Conservation (phyloP, 805 yeast genomes). For the Sugiyamaella americana region DNA sequence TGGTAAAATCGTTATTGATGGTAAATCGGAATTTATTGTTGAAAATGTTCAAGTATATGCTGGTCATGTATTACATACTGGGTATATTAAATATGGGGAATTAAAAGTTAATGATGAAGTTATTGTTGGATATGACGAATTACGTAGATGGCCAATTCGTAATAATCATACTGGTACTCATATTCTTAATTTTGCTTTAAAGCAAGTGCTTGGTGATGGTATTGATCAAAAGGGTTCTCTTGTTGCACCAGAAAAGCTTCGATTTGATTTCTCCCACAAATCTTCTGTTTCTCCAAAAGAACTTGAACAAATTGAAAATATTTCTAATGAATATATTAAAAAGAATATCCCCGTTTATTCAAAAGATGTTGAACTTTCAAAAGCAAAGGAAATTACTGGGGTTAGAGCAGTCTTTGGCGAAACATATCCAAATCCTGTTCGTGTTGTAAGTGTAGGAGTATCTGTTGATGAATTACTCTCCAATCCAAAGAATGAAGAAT, state of each 20-base stretch:
- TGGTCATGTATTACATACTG: conserved; percentile 95
- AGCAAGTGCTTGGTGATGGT: conserved; percentile 78
- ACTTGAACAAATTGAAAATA: conserved; percentile 65
- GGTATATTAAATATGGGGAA: conserved; percentile 70
- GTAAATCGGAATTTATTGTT: conserved; percentile 79
- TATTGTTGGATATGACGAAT: conserved; percentile 83
- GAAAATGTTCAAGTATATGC: conserved; percentile 88
- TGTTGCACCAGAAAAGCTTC: conserved; percentile 88
- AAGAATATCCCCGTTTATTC: conserved; percentile 69
- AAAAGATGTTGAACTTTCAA: conserved; percentile 68
- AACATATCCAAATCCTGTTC: conserved; percentile 97
- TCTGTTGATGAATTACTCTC: conserved; percentile 75
- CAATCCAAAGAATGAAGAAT: conserved; percentile 64
- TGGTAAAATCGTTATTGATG: conserved; percentile 88
- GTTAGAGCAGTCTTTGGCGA: conserved; percentile 98
- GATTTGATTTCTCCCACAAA: conserved; percentile 95
- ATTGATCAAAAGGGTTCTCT: conserved; percentile 96
- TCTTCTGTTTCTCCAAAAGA: conserved; percentile 70
- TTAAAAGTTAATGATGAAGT: conserved; percentile 62
- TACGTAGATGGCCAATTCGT: conserved; percentile 93
- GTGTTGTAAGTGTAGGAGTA: conserved; percentile 93
- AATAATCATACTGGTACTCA: conserved; percentile 99
- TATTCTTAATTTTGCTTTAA: conserved; percentile 80
- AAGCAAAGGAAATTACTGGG: conserved; percentile 72
- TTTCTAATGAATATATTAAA: conserved; percentile 66